Conservation (phyloP, 2,329 filamentous ascomycete species). For the Colletotrichum siamense region DNA sequence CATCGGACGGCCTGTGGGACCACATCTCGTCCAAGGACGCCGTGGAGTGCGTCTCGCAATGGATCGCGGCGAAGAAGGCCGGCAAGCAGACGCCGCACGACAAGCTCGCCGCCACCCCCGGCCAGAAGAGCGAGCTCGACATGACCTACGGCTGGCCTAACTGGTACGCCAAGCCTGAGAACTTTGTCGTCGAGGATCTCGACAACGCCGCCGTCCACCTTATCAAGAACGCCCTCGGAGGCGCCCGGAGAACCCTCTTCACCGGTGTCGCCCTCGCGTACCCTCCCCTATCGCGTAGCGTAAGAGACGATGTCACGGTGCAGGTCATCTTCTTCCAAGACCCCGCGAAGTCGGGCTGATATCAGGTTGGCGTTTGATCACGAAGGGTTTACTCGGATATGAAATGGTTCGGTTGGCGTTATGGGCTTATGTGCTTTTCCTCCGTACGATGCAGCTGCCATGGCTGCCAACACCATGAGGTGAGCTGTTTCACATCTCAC, state of each 20-base stretch:
- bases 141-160: constrained; percentile 25
- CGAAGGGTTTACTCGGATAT: background rate
- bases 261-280: constrained; percentile 73
- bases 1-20: constrained; percentile 72
- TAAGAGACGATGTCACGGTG: constrained; percentile 80
- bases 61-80: constrained; percentile 40
- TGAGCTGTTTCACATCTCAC: background rate
- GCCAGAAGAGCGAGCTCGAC: constrained; percentile 8
- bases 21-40: constrained; percentile 61
- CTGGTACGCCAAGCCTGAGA: constrained; percentile 40
- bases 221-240: constrained; percentile 80
- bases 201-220: constrained; percentile 80
- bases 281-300: constrained; percentile 68
- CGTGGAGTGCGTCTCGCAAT: constrained; percentile 61
- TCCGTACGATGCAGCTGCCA: background rate
- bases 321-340: constrained; percentile 72
- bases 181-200: constrained; percentile 75
- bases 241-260: constrained; percentile 75
- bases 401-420: background rate
- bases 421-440: background rate
- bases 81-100: background rate
- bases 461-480: background rate
- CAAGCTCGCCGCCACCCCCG: background rate
- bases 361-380: background rate
- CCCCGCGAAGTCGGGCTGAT: background rate